These are phyloP conservation scores for Paramecium octaurelia DNA, from an alignment of 73 alveolate genomes.

Conservation along the genomic window DNA sequence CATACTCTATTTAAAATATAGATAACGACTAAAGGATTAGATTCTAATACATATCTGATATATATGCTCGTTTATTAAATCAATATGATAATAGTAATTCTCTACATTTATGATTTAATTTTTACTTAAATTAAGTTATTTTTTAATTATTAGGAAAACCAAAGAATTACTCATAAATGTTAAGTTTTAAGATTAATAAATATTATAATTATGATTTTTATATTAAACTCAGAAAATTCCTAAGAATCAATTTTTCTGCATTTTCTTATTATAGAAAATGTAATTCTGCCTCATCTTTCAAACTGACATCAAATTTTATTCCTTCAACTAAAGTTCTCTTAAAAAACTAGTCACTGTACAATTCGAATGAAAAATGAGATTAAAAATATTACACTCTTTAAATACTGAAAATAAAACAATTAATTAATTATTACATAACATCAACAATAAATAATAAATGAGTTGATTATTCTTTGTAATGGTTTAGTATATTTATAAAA, in stretches of 20 bases:
- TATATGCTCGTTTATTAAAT: neutral
- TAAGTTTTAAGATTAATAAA: neutral
- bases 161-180: neutral
- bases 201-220: too few relatives aligned
- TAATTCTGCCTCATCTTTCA: neutral
- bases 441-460: too few relatives aligned
- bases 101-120: neutral
- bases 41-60: neutral
- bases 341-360: neutral
- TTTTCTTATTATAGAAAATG: neutral
- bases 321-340: neutral
- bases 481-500: neutral
- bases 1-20: neutral
- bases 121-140: neutral
- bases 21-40: slow-evolving; percentile 4
- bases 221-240: neutral
- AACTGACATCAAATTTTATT: too few relatives aligned
- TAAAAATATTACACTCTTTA: neutral
- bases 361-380: neutral
- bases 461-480: neutral
- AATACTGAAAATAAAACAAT: neutral
- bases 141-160: neutral
- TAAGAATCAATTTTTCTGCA: neutral
- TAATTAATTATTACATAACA: neutral
- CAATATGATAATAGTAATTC: neutral